Percentiles rank a stretch among this genome's conserved stretches.
These are phyloP conservation scores for Pythium myriotylum DNA, from an alignment of 352 stramenopile species.

Conservation along the genomic window DNA sequence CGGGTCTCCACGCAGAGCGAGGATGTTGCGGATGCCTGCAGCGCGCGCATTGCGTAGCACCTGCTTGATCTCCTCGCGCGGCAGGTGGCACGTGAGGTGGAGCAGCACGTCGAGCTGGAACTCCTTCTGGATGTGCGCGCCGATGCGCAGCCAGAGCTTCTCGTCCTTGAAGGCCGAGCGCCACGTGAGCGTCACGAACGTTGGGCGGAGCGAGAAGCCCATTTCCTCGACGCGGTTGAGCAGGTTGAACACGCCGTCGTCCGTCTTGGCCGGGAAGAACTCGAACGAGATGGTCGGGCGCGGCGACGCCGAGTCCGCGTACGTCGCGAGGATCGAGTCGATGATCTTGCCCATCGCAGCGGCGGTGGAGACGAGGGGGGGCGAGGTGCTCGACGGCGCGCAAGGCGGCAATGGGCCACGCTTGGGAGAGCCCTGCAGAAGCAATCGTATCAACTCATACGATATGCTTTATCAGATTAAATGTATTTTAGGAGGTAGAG, in stretches of 20 bases:
- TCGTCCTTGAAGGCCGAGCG: conserved; percentile 90
- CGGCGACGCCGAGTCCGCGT: conserved; percentile 37
- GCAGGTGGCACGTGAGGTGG: conserved; percentile 81
- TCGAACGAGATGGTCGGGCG: conserved; percentile 82
- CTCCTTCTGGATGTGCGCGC: conserved; percentile 85
- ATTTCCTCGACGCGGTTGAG: conserved; percentile 87
- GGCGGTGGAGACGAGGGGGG: background rate
- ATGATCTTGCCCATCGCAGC: conserved; percentile 79
- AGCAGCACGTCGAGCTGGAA: conserved; percentile 85
- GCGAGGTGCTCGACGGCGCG: background rate
- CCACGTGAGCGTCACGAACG: conserved; percentile 91
- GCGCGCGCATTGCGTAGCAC: conserved; percentile 71
- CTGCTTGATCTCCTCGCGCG: conserved; percentile 59
- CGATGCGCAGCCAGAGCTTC: conserved; percentile 88
- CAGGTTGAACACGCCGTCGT: conserved; percentile 84
- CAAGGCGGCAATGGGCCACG: too few relatives aligned
- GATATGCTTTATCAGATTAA: background rate
- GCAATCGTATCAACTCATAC: background rate
- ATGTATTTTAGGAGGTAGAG: background rate
- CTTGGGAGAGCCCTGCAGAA: too few relatives aligned
- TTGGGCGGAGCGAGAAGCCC: conserved; percentile 80
- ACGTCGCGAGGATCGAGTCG: conserved; percentile 66
- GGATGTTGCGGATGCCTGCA: conserved; percentile 97
- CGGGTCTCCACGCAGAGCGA: conserved; percentile 96
- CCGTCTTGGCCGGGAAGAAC: conserved; percentile 89